Evolutionary conservation across 768 basidiomycete species (phyloP).

Genomic region (Psilocybe cyanescens): DNA sequence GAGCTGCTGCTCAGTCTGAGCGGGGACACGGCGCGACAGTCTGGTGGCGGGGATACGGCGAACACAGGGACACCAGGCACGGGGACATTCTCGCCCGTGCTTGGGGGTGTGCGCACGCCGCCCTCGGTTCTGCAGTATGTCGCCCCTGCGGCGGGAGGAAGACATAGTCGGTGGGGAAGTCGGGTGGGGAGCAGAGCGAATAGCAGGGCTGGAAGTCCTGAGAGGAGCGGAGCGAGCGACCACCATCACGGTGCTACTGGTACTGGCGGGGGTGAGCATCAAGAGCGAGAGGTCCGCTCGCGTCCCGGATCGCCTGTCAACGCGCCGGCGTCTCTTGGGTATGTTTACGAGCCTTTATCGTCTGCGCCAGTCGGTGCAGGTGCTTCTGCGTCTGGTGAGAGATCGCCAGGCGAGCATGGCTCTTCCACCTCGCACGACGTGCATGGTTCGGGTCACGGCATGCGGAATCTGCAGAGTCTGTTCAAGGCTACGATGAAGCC

Average conservation of each 20-base stretch:
- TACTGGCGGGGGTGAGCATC: neutral
- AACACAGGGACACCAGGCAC: neutral
- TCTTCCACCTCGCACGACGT: neutral
- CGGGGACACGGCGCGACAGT: slow-evolving; percentile 18
- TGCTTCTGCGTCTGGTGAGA: neutral
- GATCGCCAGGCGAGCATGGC: neutral
- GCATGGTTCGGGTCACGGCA: slow-evolving; percentile 39
- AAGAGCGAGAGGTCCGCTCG: neutral
- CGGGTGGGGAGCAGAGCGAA: slow-evolving; percentile 20
- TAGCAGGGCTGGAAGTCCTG: slow-evolving; percentile 23
- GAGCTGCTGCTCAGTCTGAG: slow-evolving; percentile 65
- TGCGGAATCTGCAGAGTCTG: slow-evolving; percentile 51
- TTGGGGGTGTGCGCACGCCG: slow-evolving; percentile 14
- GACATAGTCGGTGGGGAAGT: slow-evolving; percentile 20
- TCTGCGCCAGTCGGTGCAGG: slow-evolving; percentile 1
- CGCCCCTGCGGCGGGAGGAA: slow-evolving; percentile 5
- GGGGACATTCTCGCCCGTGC: neutral
- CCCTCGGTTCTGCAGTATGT: slow-evolving; percentile 21
- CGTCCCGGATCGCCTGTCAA: slow-evolving; percentile 1
- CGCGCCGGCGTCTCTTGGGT: slow-evolving; percentile 14
- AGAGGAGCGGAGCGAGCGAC: slow-evolving; percentile 6
- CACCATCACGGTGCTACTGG: neutral
- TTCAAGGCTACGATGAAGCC: slow-evolving; percentile 69
- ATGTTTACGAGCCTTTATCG: slow-evolving; percentile 18
- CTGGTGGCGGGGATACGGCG: neutral